phyloP scores from a whole-genome alignment of 2,329 filamentous ascomycete species.

The Pseudovirgaria hyperparasitica region DNA sequence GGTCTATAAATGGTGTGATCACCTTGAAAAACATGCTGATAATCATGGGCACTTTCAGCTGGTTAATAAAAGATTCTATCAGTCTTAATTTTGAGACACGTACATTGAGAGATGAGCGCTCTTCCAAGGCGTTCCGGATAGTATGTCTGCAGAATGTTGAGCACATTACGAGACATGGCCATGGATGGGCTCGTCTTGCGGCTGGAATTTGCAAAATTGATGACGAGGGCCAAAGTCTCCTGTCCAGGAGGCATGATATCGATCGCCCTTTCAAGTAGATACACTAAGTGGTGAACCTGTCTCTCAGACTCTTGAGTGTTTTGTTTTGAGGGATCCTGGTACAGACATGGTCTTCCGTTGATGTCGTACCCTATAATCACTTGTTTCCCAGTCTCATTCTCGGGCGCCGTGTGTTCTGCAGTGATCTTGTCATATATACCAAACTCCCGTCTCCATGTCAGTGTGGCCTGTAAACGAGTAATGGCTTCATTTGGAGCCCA shows the following conservation, averaged over 20 bases:
- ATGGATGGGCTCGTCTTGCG: constrained; percentile 65
- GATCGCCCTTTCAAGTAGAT: constrained; percentile 83
- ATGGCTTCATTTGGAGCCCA: constrained; percentile 64
- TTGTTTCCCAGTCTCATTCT: constrained; percentile 97
- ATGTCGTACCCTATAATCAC: constrained; percentile 80
- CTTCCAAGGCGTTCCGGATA: constrained; percentile 87
- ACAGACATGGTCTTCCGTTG: constrained; percentile 73
- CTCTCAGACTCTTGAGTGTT: constrained; percentile 80
- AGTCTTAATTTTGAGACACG: constrained; percentile 17
- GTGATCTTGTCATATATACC: constrained; percentile 62
- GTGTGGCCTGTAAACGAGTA: constrained; percentile 66
- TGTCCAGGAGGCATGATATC: constrained; percentile 79
- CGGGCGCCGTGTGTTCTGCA: constrained; percentile 75
- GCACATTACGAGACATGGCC: constrained; percentile 65
- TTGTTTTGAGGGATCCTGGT: constrained; percentile 78
- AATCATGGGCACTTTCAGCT: constrained; percentile 66
- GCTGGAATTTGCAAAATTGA: constrained; percentile 80
- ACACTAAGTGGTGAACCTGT: constrained; percentile 89
- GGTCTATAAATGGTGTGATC: constrained; percentile 93
- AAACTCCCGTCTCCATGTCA: constrained; percentile 85
- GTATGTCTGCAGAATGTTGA: constrained; percentile 86
- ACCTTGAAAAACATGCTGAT: constrained; percentile 92
- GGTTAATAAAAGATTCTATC: constrained; percentile 8
- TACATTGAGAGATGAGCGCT: constrained; percentile 80
- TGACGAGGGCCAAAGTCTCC: constrained; percentile 74